Evolutionary conservation across 169 alveolate species (phyloP).

Genomic region (Plasmodium vivax): DNA sequence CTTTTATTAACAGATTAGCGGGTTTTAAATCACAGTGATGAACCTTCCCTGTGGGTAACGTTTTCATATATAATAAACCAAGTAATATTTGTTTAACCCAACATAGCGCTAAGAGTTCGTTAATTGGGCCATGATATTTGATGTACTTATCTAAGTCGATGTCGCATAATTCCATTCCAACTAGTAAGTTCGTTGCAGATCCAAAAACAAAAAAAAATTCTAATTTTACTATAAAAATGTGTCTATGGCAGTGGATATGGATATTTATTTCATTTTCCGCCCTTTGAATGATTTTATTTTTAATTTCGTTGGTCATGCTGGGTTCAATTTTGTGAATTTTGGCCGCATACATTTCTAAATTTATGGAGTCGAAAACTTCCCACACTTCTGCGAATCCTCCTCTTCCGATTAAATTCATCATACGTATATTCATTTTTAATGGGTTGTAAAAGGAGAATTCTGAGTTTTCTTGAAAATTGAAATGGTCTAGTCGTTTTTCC

Average conservation of each 20-base stretch:
- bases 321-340: constrained; percentile 89
- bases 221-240: constrained; percentile 91
- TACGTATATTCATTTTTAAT: constrained; percentile 82
- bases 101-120: constrained; percentile 88
- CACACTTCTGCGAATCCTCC: constrained; percentile 95
- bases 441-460: constrained; percentile 86
- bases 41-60: constrained; percentile 88
- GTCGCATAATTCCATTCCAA: constrained; percentile 77
- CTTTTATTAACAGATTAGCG: constrained; percentile 89
- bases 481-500: constrained; percentile 80
- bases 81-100: constrained; percentile 91
- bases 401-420: constrained; percentile 91
- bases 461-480: constrained; percentile 84
- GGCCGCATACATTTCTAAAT: constrained; percentile 91
- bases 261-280: constrained; percentile 91
- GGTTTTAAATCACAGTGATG: constrained; percentile 92
- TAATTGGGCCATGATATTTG: constrained; percentile 89
- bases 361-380: constrained; percentile 92
- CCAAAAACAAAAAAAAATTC: constrained; percentile 92
- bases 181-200: constrained; percentile 62
- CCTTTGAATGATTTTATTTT: constrained; percentile 88
- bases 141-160: constrained; percentile 91
- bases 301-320: constrained; percentile 88
- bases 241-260: constrained; percentile 89
- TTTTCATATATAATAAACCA: constrained; percentile 87